Percentiles rank a stretch among this genome's conserved stretches.
Conservation (phyloP, 768 basidiomycete genomes). For the Dioszegia hungarica region DNA sequence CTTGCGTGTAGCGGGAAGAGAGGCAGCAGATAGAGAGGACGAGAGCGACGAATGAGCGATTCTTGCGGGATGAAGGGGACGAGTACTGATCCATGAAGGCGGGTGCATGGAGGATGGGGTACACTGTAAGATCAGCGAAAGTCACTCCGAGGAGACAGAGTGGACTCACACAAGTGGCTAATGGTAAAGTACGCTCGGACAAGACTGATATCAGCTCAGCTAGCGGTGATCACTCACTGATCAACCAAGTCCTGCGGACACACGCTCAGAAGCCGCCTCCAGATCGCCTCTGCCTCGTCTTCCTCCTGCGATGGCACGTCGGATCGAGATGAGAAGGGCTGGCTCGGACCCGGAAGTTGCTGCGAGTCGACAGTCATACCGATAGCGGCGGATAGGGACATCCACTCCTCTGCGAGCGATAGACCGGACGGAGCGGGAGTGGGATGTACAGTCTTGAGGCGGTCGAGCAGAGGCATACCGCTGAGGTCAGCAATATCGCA, state of each 20-base stretch:
- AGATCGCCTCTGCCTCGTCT: conserved; percentile 8
- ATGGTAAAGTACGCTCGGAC: conserved; percentile 22
- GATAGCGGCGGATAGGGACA: conserved; percentile 18
- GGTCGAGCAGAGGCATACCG: conserved; percentile 23
- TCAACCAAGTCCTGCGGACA: conserved; percentile 20
- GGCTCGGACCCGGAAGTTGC: not conserved
- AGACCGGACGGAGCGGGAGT: conserved; percentile 8
- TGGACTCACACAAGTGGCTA: conserved; percentile 20
- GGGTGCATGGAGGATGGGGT: conserved; percentile 23
- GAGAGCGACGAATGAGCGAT: conserved; percentile 21
- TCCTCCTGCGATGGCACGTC: not conserved
- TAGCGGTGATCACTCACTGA: conserved; percentile 3
- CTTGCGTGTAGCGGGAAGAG: conserved; percentile 21
- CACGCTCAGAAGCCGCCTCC: conserved; percentile 6
- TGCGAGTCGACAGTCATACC: conserved; percentile 13
- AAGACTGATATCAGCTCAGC: conserved; percentile 6
- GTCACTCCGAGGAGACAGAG: not conserved
- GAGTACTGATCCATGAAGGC: conserved; percentile 17
- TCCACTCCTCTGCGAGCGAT: conserved; percentile 21
- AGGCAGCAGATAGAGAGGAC: conserved; percentile 21
- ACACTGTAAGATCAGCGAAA: conserved; percentile 5
- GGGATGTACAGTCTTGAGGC: conserved; percentile 7
- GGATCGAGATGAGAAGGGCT: not conserved
- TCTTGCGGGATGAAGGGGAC: not conserved
- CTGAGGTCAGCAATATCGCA: not conserved